Conservation (phyloP, 169 alveolate genomes). For the Plasmodium sp. region DNA sequence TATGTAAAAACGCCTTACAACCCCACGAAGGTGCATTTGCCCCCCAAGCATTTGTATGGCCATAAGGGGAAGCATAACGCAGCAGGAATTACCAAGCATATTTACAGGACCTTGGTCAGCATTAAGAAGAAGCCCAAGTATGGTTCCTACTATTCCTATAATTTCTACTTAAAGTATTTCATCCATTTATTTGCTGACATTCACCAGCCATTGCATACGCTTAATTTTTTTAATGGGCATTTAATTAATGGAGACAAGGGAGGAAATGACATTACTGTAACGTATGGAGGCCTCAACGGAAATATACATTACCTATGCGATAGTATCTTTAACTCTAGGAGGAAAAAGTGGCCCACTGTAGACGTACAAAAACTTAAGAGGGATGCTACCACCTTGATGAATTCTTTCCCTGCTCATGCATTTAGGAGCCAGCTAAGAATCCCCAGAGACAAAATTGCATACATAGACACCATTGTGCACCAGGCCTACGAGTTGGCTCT, state of each 20-base stretch:
- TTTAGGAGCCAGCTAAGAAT: background rate
- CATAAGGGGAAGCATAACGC: constrained; percentile 50
- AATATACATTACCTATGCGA: constrained; percentile 47
- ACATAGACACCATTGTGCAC: constrained; percentile 14
- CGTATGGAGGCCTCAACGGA: background rate
- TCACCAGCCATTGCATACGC: constrained; percentile 89
- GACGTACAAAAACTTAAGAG: background rate
- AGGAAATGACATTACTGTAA: constrained; percentile 72
- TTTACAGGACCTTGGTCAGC: background rate
- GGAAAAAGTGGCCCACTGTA: constrained; percentile 7
- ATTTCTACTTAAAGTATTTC: constrained; percentile 79
- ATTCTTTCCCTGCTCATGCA: background rate
- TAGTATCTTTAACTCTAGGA: constrained; percentile 26
- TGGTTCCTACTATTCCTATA: constrained; percentile 51
- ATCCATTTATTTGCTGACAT: constrained; percentile 88
- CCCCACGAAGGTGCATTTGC: background rate
- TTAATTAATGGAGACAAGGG: constrained; percentile 87
- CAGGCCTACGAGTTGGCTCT: constrained; percentile 24
- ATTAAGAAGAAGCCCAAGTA: background rate
- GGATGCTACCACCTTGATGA: background rate
- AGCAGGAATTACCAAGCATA: constrained; percentile 20
- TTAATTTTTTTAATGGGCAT: constrained; percentile 66
- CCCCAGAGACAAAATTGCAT: constrained; percentile 14
- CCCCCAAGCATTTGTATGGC: constrained; percentile 2
- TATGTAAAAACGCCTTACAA: constrained; percentile 11